phyloP scores from a whole-genome alignment of 2,329 filamentous ascomycete species.

The Nemania sp. region DNA sequence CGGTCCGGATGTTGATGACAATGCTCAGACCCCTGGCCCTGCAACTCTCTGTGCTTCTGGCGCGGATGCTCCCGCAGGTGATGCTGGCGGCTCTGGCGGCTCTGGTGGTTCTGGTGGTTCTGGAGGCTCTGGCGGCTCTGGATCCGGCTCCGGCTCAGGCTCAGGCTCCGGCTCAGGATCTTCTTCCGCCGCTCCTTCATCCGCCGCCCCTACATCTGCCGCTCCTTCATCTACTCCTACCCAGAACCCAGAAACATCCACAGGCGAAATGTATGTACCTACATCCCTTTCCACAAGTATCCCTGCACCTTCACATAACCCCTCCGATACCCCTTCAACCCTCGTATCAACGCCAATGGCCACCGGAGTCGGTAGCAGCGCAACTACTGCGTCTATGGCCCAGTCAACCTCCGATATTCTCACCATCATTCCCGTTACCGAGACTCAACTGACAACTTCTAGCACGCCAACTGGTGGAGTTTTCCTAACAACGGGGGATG shows the following conservation, averaged over 20 bases:
- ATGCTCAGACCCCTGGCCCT: conserved; percentile 43
- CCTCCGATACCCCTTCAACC: background rate
- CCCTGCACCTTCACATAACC: background rate
- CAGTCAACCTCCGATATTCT: conserved; percentile 20
- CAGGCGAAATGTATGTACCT: conserved; percentile 34
- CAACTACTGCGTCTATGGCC: no score
- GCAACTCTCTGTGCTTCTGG: conserved; percentile 41
- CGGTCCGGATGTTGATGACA: conserved; percentile 57
- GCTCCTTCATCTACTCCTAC: conserved; percentile 24
- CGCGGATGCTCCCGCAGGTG: conserved; percentile 29
- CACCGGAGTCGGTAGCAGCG: conserved; percentile 2
- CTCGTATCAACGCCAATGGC: background rate
- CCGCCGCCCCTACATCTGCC: conserved; percentile 22
- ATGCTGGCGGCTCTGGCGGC: conserved; percentile 34
- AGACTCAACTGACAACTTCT: conserved; percentile 31
- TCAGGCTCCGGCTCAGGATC: conserved; percentile 28
- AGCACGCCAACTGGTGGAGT: conserved; percentile 48
- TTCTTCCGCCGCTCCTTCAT: conserved; percentile 19
- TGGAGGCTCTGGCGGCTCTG: conserved; percentile 43
- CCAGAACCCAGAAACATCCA: conserved; percentile 23
- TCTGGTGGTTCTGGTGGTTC: conserved; percentile 44
- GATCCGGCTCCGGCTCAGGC: conserved; percentile 35
- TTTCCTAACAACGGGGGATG: conserved; percentile 44
- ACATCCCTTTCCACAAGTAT: conserved; percentile 10
- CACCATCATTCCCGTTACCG: conserved; percentile 31